Conservation (phyloP, 371 early-diverging fungal genomes). For the Mucor irregularis region DNA sequence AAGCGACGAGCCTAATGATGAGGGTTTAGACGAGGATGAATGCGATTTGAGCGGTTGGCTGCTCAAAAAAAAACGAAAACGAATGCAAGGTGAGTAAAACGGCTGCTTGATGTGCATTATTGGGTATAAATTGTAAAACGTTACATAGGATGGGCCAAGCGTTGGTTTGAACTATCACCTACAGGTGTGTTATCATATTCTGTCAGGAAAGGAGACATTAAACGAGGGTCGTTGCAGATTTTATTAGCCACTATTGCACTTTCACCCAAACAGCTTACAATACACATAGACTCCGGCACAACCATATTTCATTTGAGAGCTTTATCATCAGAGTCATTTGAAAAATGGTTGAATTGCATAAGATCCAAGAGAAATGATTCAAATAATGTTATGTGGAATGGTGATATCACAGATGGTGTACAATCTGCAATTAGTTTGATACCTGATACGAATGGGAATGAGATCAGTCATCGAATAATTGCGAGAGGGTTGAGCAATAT, state of each 20-base stretch:
- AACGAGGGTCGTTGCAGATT: constrained; percentile 72
- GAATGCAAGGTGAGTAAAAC: constrained; percentile 64
- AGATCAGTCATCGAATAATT: constrained; percentile 1
- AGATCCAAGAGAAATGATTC: background rate
- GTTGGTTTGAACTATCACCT: constrained; percentile 66
- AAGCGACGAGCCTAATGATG: constrained; percentile 18
- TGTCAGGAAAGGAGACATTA: constrained; percentile 55
- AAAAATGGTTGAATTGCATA: constrained; percentile 54
- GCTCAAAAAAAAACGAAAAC: constrained; percentile 83
- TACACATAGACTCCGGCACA: constrained; percentile 82
- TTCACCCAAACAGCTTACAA: constrained; percentile 58
- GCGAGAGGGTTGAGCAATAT: background rate
- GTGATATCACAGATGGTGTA: background rate
- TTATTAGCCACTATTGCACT: constrained; percentile 60
- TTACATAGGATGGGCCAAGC: constrained; percentile 64
- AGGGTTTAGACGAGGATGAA: constrained; percentile 17
- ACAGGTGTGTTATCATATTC: constrained; percentile 60
- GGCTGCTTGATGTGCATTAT: background rate
- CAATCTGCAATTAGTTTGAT: background rate
- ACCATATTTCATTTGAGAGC: constrained; percentile 76
- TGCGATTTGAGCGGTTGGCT: constrained; percentile 63
- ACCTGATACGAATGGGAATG: background rate
- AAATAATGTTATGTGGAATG: background rate
- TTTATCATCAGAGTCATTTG: constrained; percentile 57
- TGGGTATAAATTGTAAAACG: background rate